Evolutionary conservation across 169 alveolate genomes (phyloP), one percentile per base, ranked within the genome.

Genomic region (Plasmodium sp.): DNA sequence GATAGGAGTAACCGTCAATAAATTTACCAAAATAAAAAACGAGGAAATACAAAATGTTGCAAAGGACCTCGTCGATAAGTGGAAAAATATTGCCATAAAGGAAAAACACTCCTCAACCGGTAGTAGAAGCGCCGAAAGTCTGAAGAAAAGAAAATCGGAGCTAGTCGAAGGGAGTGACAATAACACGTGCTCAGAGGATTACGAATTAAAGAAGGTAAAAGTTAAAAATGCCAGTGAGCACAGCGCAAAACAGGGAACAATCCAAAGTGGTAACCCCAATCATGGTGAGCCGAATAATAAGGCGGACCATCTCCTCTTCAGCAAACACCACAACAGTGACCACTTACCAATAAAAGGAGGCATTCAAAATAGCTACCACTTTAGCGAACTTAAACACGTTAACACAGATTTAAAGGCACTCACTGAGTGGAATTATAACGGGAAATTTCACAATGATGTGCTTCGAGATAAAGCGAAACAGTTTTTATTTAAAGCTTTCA

Each of bases 1-100:
- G 27, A 97, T 97, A 41, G 98, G 98, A 16, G 96, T 93, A n/a
- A 86, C 96, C 14, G 96, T 97, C 84, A 96, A 98, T 18, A 96
- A 96, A 45, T 95, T 97, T 45, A 92, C 97, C 14, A 96, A 93
- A 83, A 56, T 71, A 33, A 86, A 84, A 16, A 54, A 77, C 51
- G 83, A 45, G 3, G 82, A 67, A 48, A 84, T 93, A 16, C 96
- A 95, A 18, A 81, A 51, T 73, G 16, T 95, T 48, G 71, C 96
- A 67, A 56, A 67, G 27, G 88, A 81, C 3, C 96, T 94, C 22
- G 73, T 75, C 31, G 73, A 92, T 14, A 88, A 94, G 56, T 93
- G 96, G 83, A 94, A 84, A 74, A 94, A 93, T 58, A 95, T 96
- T 94, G 96, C 96, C 39, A 90, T 90, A 18, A 84, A 82, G 67